Evolutionary conservation across 257 asterid genomes (phyloP), one percentile per base, ranked within the genome.

Genomic region (Scutellaria barbata): DNA sequence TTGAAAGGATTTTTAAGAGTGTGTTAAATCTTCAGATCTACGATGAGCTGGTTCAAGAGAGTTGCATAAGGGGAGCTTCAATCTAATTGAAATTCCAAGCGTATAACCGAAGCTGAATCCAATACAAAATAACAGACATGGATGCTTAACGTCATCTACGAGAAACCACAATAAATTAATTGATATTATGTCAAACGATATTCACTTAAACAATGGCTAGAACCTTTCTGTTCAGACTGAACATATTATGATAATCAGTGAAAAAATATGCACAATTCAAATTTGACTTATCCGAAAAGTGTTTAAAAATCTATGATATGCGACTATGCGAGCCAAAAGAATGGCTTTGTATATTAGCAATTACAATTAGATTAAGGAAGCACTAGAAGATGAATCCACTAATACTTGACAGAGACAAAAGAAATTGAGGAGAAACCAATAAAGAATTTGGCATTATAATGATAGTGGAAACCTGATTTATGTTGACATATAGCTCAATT

Each of bases 361-460:
- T 30, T 0, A 22, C 25, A 22, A 22, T 22, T 22, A 30, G 4
- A 30, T 30, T 30, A 30, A 30, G 35, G 35, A 30, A 60, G 41
- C 60, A 58, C 40, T 70, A 45, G 52, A 14, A 60, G 54, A 50
- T 17, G 75, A 47, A 59, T 16, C 22, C 7, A n/a, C 68, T 30
- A 71, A 35, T n/a, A 33, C 56, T 9, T 58, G 30, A 65, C 57
- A 39, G 8, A 50, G 40, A 30, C 35, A 68, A 25, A 3, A 52
- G 63, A 1, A 42, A 42, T 42, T 6, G 12, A 8, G 12, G 47
- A 4, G 7, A 39, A 68, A 7, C 39, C 40, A 4, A 35, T 42
- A 53, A 30, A 30, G 35, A 30, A 30, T 30, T 30, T 2, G 35
- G 35, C 35, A 30, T 30, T 30, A 30, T 30, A 30, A 30, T 30